Evolutionary conservation across 345 rosid genomes (phyloP), one percentile per base, ranked within the genome.

Genomic region (Citropsis articulata): DNA sequence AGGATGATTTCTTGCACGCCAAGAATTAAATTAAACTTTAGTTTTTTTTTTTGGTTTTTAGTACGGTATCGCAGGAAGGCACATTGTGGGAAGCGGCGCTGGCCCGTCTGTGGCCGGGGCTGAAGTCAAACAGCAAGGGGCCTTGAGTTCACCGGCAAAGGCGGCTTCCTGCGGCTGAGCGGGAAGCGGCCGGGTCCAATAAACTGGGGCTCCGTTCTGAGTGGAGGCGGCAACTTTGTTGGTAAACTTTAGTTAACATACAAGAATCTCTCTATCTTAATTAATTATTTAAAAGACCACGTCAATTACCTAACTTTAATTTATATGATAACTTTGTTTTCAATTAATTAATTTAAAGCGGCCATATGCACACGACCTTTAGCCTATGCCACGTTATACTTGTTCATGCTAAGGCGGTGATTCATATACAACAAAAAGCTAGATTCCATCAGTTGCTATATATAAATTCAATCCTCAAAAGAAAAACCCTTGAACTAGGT

Each of bases 351-450:
- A 2, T 75, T 73, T 71, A 73, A 83, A 83, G 81, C 36, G 33
- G 67, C 30, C 55, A 55, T 42, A 42, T 28, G 66, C 38, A 40
- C 53, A 56, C 76, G 14, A 16, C 5, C 27, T 75, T 62, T 28
- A 30, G 28, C 10, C 65, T 61, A 77, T 53, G 71, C 50, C 50
- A 3, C 73, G 78, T 82, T 78, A 56, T 38, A 24, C 70, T 69
- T 59, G 59, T 75, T 78, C 69, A 68, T 82, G 84, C 74, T 64
- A 65, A 69, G 73, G 35, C 31, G 74, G 71, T 80, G 88, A 85
- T 66, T 83, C 86, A 80, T 75, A 75, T 38, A 8, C 79, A 69
- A 66, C 19, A 9, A 81, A 81, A 84, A 82, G 80, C 64, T 66
- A 75, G 79, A 56, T 73, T 75, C 50, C 50, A 42, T 42, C 80